These are phyloP conservation scores for Diddensiella transvaalensis DNA, from an alignment of 805 yeast genomes.

Conservation along the genomic window DNA sequence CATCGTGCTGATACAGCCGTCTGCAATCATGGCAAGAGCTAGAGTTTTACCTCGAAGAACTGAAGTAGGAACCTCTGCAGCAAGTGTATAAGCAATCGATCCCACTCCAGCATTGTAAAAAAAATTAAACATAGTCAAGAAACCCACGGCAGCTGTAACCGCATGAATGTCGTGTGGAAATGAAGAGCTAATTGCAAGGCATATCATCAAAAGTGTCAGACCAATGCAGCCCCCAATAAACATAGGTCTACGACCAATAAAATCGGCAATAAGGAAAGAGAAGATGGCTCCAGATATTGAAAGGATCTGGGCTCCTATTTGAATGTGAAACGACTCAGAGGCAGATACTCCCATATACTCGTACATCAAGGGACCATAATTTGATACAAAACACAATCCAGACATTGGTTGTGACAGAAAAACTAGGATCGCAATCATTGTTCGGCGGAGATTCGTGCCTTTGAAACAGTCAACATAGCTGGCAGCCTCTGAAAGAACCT, in stretches of 20 bases:
- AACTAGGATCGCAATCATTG: slow-evolving; percentile 25
- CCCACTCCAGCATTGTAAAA: slow-evolving; percentile 36
- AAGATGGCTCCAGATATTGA: slow-evolving; percentile 34
- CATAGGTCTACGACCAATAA: slow-evolving; percentile 33
- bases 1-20: slow-evolving; percentile 3
- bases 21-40: slow-evolving; percentile 2
- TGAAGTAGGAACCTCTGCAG: slow-evolving; percentile 6
- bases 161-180: slow-evolving; percentile 21
- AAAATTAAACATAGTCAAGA: slow-evolving; percentile 31
- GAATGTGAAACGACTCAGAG: slow-evolving; percentile 38
- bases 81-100: slow-evolving; percentile 4
- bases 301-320: slow-evolving; percentile 35
- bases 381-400: slow-evolving; percentile 41
- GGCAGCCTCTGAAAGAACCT: slow-evolving; percentile 26
- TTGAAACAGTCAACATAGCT: slow-evolving; percentile 44
- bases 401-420: slow-evolving; percentile 19
- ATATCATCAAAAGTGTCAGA: background rate
- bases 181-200: slow-evolving; percentile 17
- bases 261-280: slow-evolving; percentile 35
- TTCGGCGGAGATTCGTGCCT: slow-evolving; percentile 44
- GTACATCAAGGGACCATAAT: slow-evolving; percentile 49
- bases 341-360: slow-evolving; percentile 46
- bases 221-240: slow-evolving; percentile 16
- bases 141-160: slow-evolving; percentile 28
- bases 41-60: slow-evolving; percentile 5